phyloP scores from a whole-genome alignment of 768 basidiomycete species.

The Boletus rubescentipes region DNA sequence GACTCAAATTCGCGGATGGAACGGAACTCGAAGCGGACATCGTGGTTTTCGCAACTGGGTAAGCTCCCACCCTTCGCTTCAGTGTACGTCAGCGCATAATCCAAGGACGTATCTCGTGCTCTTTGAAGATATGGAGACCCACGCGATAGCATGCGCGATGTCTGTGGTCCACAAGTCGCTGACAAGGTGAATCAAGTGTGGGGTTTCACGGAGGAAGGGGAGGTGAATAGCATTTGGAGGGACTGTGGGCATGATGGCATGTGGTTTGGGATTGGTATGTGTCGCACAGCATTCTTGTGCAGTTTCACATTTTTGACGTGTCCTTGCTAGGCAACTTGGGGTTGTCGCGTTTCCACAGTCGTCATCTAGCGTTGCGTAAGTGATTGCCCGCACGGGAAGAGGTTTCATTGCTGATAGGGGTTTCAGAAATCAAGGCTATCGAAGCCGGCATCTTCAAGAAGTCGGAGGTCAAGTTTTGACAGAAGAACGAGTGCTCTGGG shows the following conservation, averaged over 20 bases:
- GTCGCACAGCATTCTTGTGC: not conserved
- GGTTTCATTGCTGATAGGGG: not conserved
- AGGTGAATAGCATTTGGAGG: constrained; percentile 43
- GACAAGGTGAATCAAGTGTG: constrained; percentile 51
- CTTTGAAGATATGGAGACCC: constrained; percentile 46
- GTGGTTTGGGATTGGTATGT: constrained; percentile 31
- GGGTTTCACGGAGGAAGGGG: constrained; percentile 65
- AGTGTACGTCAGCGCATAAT: no score
- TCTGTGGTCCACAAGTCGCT: constrained; percentile 48
- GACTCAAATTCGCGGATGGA: constrained; percentile 32
- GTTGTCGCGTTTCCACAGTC: constrained; percentile 30
- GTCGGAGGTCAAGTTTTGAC: constrained; percentile 21
- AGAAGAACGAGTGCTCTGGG: not conserved
- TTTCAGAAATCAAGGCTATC: constrained; percentile 31
- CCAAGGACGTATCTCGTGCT: not conserved
- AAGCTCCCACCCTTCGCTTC: not conserved
- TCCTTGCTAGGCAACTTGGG: constrained; percentile 21
- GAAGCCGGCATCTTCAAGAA: constrained; percentile 28
- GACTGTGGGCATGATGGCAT: constrained; percentile 37
- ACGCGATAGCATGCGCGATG: constrained; percentile 37
- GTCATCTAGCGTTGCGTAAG: constrained; percentile 32
- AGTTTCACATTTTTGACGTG: not conserved
- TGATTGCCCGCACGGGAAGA: not conserved
- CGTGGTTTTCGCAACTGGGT: constrained; percentile 35
- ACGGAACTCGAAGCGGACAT: constrained; percentile 33